phyloP scores from a whole-genome alignment of 176 grass and related monocot species.

The Carex kokanica region DNA sequence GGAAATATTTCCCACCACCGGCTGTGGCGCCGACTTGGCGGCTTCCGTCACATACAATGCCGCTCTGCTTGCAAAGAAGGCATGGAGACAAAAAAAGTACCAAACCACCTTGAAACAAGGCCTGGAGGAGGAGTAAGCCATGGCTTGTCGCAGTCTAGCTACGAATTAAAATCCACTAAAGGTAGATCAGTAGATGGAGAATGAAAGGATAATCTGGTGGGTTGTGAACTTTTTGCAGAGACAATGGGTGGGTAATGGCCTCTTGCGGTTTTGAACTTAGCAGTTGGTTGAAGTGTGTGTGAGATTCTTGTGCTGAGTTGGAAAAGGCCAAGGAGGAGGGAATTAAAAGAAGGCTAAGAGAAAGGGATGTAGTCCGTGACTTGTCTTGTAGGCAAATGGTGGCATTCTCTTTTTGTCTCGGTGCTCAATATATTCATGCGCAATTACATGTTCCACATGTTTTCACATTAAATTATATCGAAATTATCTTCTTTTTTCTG shows the following conservation, averaged over 20 bases:
- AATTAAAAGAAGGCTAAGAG: neutral
- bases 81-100: neutral
- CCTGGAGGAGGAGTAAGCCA: conserved; percentile 26
- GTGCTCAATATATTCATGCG: conserved; percentile 23
- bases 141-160: neutral
- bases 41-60: conserved; percentile 11
- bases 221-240: conserved; percentile 21
- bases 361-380: conserved; percentile 18
- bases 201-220: neutral
- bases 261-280: conserved; percentile 18
- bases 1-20: conserved; percentile 48
- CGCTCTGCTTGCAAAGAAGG: neutral
- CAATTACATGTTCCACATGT: neutral
- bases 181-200: neutral
- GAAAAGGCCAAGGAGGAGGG: conserved; percentile 12
- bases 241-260: neutral
- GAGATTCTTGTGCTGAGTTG: conserved; percentile 21
- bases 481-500: neutral
- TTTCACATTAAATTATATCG: neutral
- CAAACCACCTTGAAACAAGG: neutral
- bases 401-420: conserved; percentile 43
- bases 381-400: neutral
- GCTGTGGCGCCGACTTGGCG: conserved; percentile 17
- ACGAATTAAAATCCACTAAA: neutral
- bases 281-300: conserved; percentile 17